Conservation (phyloP, 2,329 filamentous ascomycete genomes). For the Tolypocladium amazonense region DNA sequence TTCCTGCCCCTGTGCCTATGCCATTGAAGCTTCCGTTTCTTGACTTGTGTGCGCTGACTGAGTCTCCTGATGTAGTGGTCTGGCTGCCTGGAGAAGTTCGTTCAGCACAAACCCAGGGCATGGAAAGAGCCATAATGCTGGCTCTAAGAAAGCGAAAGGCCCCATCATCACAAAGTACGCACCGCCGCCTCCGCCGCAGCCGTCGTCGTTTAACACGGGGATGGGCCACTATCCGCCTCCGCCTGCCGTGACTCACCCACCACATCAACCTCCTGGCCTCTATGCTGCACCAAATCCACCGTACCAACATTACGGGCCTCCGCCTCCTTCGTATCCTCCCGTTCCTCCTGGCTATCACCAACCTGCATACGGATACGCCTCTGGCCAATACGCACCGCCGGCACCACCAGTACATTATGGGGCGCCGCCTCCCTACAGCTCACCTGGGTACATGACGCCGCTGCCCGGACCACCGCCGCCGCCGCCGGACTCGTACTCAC, state of each 20-base stretch:
- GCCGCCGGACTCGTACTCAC: slow-evolving; percentile 1
- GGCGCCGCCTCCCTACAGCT: not conserved
- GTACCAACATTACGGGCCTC: slow-evolving; percentile 1
- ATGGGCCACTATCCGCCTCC: slow-evolving; percentile 11
- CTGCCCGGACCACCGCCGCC: slow-evolving; percentile 6
- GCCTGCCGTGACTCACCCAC: slow-evolving; percentile 13
- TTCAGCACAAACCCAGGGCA: slow-evolving; percentile 14
- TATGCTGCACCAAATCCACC: not conserved
- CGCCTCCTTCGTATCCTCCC: slow-evolving; percentile 9
- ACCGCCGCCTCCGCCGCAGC: slow-evolving; percentile 12
- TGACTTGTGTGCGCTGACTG: slow-evolving; percentile 1
- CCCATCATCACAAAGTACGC: slow-evolving; percentile 25
- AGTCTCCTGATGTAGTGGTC: slow-evolving; percentile 16
- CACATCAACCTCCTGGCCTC: slow-evolving; percentile 11
- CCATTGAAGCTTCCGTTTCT: not conserved
- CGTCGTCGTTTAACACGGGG: slow-evolving; percentile 4
- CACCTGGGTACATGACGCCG: slow-evolving; percentile 3
- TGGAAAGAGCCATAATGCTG: slow-evolving; percentile 17
- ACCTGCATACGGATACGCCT: slow-evolving; percentile 10
- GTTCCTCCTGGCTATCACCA: slow-evolving; percentile 15
- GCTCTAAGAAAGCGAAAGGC: slow-evolving; percentile 20
- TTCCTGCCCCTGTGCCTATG: not conserved
- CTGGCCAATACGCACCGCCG: slow-evolving; percentile 4
- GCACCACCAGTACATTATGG: not conserved
- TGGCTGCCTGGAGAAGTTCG: slow-evolving; percentile 24